These are phyloP conservation scores for Blastocystis sp. DNA, from an alignment of 352 stramenopile species.

Conservation along the genomic window DNA sequence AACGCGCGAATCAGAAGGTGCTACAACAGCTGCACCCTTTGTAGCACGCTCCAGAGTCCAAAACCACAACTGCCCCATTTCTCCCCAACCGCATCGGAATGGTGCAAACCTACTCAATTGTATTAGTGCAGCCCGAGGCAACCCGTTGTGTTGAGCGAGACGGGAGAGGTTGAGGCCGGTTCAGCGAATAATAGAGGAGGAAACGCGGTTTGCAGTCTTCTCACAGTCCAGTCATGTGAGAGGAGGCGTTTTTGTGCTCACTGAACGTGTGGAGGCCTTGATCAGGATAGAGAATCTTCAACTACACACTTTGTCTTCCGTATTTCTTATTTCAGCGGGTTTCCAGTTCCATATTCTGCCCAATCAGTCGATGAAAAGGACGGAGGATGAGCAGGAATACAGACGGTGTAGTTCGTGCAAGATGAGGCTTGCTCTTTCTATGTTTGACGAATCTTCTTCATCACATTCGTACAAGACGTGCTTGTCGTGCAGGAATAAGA, in stretches of 20 bases:
- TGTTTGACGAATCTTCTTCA: neutral
- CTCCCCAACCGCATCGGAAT: too few species aligned
- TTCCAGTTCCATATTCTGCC: neutral
- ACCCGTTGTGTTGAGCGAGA: too few species aligned
- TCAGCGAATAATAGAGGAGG: too few species aligned
- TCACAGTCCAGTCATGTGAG: neutral
- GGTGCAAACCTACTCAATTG: too few species aligned
- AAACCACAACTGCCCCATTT: too few species aligned
- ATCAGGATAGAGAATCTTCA: neutral
- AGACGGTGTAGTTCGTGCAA: conserved; percentile 56
- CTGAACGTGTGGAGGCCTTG: neutral
- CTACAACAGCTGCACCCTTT: too few species aligned
- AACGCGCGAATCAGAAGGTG: too few species aligned
- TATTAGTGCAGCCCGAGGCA: too few species aligned
- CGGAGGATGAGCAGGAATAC: neutral
- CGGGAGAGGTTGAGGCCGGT: too few species aligned
- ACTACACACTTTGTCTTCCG: neutral
- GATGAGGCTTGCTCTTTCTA: neutral
- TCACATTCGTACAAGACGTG: conserved; percentile 42
- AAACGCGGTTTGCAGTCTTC: too few species aligned
- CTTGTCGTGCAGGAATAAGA: conserved; percentile 24
- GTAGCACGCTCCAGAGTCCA: too few species aligned
- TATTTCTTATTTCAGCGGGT: neutral
- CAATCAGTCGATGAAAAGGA: neutral
- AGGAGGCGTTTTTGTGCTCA: neutral